Base-by-base conservation (phyloP, 139 green algal species). In the Chlorella sp. region DNA sequence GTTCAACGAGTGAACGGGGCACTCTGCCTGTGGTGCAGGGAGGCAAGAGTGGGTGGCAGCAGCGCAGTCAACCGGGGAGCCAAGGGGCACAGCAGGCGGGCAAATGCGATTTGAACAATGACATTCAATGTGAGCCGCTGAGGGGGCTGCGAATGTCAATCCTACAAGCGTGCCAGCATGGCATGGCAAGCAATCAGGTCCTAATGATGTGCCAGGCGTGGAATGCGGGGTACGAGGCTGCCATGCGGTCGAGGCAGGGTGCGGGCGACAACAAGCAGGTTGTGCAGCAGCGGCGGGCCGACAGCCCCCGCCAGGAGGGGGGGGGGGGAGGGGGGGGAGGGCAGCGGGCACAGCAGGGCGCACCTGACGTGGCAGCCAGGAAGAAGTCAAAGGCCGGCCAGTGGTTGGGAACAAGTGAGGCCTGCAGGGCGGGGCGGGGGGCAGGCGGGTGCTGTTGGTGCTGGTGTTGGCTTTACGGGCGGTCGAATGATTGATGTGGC, bases 381-480 rank as follows among this genome's bases (percentile, higher is more conserved):
- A 88, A 88, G 68, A 81, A 88, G 39, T 88, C 84, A 48, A 88
- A 81, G 40, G 42, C 84, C 9, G 34, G 84, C 84, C 68, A 81
- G 40, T 88, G 84, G 37, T 76, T 80, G 39, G 84, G 26, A 28
- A 39, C 28, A 12, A 88, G 39, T 2, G 84, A 32, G 0, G 84
- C 84, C 84, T 88, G n/a, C n/a, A n/a, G n/a, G n/a, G 84, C 84
- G 0, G 0, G 40, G 78, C 26, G 4, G 73, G n/a, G 2, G 57
- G 24, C 12, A 0, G 80, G 14, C 2, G 39, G 21, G 19, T 40
- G 78, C 12, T 14, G 78, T 2, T 11, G 39, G 5, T 36, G 78
- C 21, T 57, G 9, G 5, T 57, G 48, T 57, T 57, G 48, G 9
- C 48, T 57, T 57, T 9, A 9, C 14, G 5, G 4, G 30, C 71